These are phyloP conservation scores for Trichomonas tenax DNA, from an alignment of 208 protist species.

Conservation along the genomic window DNA sequence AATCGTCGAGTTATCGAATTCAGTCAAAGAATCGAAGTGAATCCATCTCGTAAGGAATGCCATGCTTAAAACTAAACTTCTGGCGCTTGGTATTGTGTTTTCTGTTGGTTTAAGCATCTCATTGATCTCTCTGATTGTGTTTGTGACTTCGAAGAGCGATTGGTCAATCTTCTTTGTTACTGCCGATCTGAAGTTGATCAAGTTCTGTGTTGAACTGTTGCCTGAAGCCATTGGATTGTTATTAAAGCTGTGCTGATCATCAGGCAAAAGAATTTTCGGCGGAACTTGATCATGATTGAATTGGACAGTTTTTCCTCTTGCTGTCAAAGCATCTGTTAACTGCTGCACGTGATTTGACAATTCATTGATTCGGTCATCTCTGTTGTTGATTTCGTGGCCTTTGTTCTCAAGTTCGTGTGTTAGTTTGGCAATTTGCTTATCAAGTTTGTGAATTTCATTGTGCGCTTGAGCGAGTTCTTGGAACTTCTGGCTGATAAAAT, in stretches of 20 bases:
- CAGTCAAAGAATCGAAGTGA: background rate
- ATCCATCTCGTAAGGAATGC: background rate
- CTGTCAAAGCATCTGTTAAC: background rate
- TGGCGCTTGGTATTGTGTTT: background rate
- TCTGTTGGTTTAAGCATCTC: background rate
- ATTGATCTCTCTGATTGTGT: background rate
- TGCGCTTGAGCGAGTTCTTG: background rate
- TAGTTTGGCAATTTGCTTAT: background rate
- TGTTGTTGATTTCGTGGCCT: background rate
- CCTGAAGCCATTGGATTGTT: too few species aligned
- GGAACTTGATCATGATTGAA: background rate
- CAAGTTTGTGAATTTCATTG: background rate
- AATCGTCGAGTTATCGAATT: background rate
- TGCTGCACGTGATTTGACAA: background rate
- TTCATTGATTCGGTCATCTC: background rate
- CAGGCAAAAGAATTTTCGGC: too few species aligned
- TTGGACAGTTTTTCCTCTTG: background rate
- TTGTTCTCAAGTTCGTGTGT: background rate
- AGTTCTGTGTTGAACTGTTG: background rate
- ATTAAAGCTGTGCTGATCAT: too few species aligned
- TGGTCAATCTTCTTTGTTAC: background rate
- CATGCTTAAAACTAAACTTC: background rate
- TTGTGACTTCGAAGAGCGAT: background rate
- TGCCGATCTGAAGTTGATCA: background rate
- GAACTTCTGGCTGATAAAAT: background rate